A percentile compares a stretch with the other conserved stretches of the same genome.
Evolutionary conservation across 495 filamentous ascomycete genomes (phyloP).

Genomic region (Staphylotrichum longicolle): DNA sequence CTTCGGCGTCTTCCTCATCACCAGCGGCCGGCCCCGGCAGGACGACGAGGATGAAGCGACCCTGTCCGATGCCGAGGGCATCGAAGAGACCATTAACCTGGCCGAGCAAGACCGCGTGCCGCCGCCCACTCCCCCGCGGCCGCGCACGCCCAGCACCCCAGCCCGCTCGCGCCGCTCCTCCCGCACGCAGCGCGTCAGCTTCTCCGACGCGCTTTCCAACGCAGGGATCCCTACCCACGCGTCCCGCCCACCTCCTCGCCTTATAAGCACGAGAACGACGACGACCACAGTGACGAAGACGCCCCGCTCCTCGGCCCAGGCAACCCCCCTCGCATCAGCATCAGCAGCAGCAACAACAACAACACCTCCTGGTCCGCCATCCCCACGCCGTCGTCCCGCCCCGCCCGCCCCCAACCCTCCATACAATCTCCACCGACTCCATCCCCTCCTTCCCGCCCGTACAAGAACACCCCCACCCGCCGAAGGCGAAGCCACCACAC

Average conservation of each 20-base stretch:
- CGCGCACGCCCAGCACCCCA: conserved; percentile 6
- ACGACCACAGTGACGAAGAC: conserved; percentile 20
- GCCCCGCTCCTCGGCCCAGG: conserved; percentile 32
- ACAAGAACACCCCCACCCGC: neutral
- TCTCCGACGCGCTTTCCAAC: conserved; percentile 30
- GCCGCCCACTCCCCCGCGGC: conserved; percentile 16
- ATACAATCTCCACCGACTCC: conserved; percentile 11
- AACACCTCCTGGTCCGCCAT: neutral
- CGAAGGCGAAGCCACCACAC: neutral
- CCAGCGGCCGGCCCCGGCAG: conserved; percentile 56
- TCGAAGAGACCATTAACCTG: conserved; percentile 52
- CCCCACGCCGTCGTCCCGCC: neutral
- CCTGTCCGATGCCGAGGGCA: conserved; percentile 51
- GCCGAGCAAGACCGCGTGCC: conserved; percentile 36
- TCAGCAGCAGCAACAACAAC: no score
- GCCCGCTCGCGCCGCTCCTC: conserved; percentile 37
- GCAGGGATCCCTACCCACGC: conserved; percentile 28
- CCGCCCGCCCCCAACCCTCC: neutral
- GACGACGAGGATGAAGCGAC: conserved; percentile 54
- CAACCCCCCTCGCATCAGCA: no score
- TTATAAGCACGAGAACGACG: conserved; percentile 11
- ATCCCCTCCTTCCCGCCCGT: neutral
- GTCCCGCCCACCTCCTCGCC: conserved; percentile 8
- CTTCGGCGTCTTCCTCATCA: conserved; percentile 91
- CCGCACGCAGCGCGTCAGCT: conserved; percentile 41